These are phyloP conservation scores for Boletus sp. DNA, from an alignment of 768 basidiomycete genomes.

Conservation along the genomic window DNA sequence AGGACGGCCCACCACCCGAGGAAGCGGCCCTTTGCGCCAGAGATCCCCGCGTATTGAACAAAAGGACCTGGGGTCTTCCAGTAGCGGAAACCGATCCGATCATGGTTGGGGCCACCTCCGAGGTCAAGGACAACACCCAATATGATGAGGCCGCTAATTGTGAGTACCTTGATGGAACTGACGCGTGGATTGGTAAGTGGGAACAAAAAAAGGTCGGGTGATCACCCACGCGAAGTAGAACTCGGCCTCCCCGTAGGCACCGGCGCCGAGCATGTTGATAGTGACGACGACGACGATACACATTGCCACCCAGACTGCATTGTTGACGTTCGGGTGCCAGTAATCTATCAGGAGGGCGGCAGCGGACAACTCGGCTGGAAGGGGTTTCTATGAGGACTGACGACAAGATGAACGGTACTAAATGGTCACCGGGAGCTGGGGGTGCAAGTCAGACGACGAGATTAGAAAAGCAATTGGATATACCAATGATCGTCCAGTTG, in stretches of 20 bases:
- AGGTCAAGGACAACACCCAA: slow-evolving; percentile 76
- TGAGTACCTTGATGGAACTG: slow-evolving; percentile 85
- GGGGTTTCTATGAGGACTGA: background rate
- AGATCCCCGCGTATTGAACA: slow-evolving; percentile 61
- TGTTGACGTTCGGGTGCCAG: slow-evolving; percentile 56
- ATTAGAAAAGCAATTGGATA: background rate
- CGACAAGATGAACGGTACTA: background rate
- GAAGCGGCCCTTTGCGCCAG: slow-evolving; percentile 74
- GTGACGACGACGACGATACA: slow-evolving; percentile 70
- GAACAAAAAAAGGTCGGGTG: background rate
- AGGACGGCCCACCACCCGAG: slow-evolving; percentile 67
- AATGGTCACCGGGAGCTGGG: slow-evolving; percentile 25
- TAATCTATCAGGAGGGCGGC: slow-evolving; percentile 74
- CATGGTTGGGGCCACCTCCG: slow-evolving; percentile 83
- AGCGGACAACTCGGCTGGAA: slow-evolving; percentile 31
- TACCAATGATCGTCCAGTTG: slow-evolving; percentile 29
- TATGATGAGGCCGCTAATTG: slow-evolving; percentile 69
- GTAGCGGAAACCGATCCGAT: slow-evolving; percentile 57
- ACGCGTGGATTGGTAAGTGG: background rate
- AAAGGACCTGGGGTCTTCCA: slow-evolving; percentile 92
- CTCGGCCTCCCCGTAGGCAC: slow-evolving; percentile 81
- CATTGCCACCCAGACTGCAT: slow-evolving; percentile 78
- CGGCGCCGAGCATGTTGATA: slow-evolving; percentile 75
- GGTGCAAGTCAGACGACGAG: background rate
- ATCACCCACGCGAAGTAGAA: slow-evolving; percentile 70